Conservation (phyloP, 2,329 filamentous ascomycete genomes). For the Chrysosporium queenslandicum region DNA sequence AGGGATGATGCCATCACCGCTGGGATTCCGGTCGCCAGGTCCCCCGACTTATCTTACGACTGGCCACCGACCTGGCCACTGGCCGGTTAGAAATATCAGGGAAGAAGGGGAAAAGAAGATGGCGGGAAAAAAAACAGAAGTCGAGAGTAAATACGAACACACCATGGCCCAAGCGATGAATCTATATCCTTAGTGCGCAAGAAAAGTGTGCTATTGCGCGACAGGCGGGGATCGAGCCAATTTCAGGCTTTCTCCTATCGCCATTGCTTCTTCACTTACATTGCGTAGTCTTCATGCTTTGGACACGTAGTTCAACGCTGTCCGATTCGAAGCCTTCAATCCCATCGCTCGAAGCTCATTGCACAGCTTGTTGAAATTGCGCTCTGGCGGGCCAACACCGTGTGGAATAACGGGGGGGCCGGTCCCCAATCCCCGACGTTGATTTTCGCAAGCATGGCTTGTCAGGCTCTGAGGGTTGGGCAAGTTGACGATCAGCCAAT, state of each 20-base stretch:
- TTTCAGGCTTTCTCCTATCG: background rate
- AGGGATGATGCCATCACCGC: slow-evolving; percentile 4
- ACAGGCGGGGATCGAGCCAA: background rate
- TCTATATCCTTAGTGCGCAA: background rate
- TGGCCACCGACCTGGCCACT: background rate
- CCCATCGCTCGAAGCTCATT: background rate
- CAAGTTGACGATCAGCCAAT: background rate
- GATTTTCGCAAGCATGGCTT: background rate
- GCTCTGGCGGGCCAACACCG: background rate
- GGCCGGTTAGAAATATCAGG: background rate
- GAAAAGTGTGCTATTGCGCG: background rate
- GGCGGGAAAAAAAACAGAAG: background rate
- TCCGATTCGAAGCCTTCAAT: background rate
- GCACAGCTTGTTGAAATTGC: background rate
- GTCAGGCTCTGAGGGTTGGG: background rate
- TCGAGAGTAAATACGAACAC: background rate
- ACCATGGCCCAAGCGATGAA: slow-evolving; percentile 1
- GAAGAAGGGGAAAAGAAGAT: background rate
- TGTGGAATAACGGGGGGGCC: background rate
- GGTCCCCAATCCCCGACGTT: background rate
- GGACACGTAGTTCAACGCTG: background rate
- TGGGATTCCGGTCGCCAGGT: background rate
- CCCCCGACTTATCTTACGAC: background rate
- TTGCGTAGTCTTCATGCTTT: too few species aligned
- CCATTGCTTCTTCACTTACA: too few species aligned